Conservation (phyloP, 2,329 filamentous ascomycete species). For the Neonectria neomacrospora region DNA sequence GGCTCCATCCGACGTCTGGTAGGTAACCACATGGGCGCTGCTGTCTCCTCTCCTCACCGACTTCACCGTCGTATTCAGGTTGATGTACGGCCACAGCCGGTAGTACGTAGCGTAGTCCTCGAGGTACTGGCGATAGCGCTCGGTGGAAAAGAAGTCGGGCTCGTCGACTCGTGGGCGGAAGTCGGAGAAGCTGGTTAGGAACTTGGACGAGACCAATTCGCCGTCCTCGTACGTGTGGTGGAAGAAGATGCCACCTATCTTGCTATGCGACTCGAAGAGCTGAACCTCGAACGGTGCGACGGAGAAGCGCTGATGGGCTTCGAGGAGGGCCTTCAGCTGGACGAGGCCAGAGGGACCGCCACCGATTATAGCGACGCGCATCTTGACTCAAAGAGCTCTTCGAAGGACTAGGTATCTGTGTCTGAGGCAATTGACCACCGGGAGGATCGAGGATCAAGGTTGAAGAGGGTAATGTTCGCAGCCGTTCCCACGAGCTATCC, state of each 20-base stretch:
- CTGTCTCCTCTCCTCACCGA: constrained; percentile 37
- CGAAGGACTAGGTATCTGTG: neutral
- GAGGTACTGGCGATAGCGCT: constrained; percentile 54
- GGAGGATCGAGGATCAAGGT: neutral
- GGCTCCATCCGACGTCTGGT: constrained; percentile 22
- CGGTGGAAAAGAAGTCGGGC: constrained; percentile 55
- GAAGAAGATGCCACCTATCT: constrained; percentile 57
- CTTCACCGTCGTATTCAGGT: constrained; percentile 46
- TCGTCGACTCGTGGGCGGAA: constrained; percentile 51
- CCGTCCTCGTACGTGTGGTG: constrained; percentile 45
- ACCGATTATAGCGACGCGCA: constrained; percentile 54
- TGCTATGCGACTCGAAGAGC: constrained; percentile 56
- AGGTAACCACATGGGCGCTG: constrained; percentile 41
- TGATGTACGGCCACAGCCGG: constrained; percentile 51
- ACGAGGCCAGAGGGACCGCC: constrained; percentile 54
- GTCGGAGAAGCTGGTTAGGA: constrained; percentile 58
- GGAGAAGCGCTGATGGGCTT: constrained; percentile 48
- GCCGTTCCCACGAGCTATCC: neutral
- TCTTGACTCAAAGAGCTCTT: constrained; percentile 9
- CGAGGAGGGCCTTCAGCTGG: constrained; percentile 52
- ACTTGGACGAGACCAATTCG: constrained; percentile 57
- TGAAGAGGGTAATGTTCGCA: neutral
- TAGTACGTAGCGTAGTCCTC: constrained; percentile 53
- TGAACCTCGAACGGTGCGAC: constrained; percentile 52
- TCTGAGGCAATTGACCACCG: constrained; percentile 15